Base-by-base conservation (phyloP, 2,329 filamentous ascomycete species). In the Monosporascus sp. region DNA sequence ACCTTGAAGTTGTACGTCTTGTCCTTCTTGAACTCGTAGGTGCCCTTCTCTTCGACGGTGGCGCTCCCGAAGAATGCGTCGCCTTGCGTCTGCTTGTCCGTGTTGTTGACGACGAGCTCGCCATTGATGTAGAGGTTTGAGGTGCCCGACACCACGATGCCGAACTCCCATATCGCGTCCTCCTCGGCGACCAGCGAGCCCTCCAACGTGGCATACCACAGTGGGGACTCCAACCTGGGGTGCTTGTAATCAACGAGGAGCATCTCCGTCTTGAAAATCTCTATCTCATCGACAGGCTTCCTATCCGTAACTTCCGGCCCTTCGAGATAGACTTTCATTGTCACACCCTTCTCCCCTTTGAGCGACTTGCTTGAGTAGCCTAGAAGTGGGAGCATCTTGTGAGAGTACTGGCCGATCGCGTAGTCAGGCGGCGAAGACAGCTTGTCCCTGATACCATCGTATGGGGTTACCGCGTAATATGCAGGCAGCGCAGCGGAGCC, bases 381-480 rank as follows among this genome's bases (percentile, higher is more conserved):
- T 4, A 87, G 70, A 0, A 83, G 69, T 1, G 84, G 85, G 1
- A 86, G 74, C 57, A 84, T 74, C 62, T 83, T 84, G 68, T 87
- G 83, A 0, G 81, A 83, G 65, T 86, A 84, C 39, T 79, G 80
- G 9, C 85, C 85, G 44, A 85, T 77, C 2, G 80, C 74, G 63
- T 82, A 86, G 1, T 64, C 66, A 0, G 78, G 75, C 5, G 69
- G 52, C 0, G 65, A 67, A 11, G 62, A 65, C 1, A 81, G 70
- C 63, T 81, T 80, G 36, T 74, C 74, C 39, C 75, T 78, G 60
- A 91, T 89, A 6, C 86, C 87, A 52, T 88, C 85, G 25, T 86
- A 83, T 2, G 88, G 88, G 0, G 84, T 89, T 20, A 90, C 77
- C 47, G 86, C 86, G 54, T 86, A 84, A 70, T 88, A 88, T 6